These are phyloP conservation scores for Nakazawaea peltata DNA, from an alignment of 805 yeast genomes.

Conservation along the genomic window DNA sequence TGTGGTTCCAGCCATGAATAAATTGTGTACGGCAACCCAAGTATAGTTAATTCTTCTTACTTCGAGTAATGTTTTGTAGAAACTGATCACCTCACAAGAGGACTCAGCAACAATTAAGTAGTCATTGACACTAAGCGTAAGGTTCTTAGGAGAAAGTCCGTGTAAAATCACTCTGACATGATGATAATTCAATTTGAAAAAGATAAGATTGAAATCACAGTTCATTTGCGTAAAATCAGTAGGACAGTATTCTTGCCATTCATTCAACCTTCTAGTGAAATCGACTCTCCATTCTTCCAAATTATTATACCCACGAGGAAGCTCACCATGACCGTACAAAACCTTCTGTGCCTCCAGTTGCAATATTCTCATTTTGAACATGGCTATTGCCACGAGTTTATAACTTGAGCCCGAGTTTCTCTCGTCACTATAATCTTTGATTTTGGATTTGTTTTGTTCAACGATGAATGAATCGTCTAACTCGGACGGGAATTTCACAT, in stretches of 20 bases:
- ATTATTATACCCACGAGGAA: constrained; percentile 53
- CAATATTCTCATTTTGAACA: constrained; percentile 61
- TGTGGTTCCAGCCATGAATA: constrained; percentile 85
- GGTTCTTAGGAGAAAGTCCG: constrained; percentile 71
- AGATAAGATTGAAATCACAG: constrained; percentile 64
- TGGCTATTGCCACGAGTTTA: constrained; percentile 57
- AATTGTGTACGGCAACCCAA: constrained; percentile 88
- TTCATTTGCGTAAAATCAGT: constrained; percentile 52
- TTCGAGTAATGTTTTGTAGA: constrained; percentile 51
- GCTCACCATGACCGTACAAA: constrained; percentile 61
- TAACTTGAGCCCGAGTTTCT: constrained; percentile 46
- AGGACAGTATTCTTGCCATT: constrained; percentile 57
- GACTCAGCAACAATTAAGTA: constrained; percentile 51
- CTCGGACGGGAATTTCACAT: constrained; percentile 62
- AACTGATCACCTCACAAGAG: constrained; percentile 56
- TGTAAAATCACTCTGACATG: constrained; percentile 66
- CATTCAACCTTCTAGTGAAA: constrained; percentile 42
- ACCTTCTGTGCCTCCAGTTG: constrained; percentile 73
- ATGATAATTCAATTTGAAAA: constrained; percentile 67
- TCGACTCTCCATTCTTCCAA: constrained; percentile 57
- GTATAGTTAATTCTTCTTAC: constrained; percentile 67
- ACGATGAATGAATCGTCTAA: constrained; percentile 65
- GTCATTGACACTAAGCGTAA: constrained; percentile 44
- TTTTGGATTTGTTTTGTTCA: constrained; percentile 19
- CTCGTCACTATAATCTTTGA: constrained; percentile 30